These are phyloP conservation scores for Senna siamea DNA, from an alignment of 306 rosid genomes.

Conservation along the genomic window DNA sequence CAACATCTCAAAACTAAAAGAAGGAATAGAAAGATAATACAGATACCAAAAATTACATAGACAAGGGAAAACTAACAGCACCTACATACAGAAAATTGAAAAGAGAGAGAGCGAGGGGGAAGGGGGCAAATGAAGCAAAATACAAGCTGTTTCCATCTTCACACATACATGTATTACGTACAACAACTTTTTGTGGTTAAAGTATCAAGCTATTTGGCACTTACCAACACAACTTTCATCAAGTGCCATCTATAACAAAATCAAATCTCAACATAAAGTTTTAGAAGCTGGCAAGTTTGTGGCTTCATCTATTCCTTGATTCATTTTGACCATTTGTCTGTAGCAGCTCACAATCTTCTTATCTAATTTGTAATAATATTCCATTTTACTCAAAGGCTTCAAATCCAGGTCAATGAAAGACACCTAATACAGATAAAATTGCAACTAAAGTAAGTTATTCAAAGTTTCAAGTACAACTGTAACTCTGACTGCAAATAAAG, in stretches of 20 bases:
- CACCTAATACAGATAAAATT: constrained; percentile 54
- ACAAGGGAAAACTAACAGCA: not conserved
- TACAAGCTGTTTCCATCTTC: constrained; percentile 34
- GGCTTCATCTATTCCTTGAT: constrained; percentile 50
- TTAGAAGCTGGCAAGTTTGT: constrained; percentile 40
- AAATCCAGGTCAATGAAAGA: constrained; percentile 88
- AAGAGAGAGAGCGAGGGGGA: too few relatives aligned
- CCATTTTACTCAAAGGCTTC: constrained; percentile 83
- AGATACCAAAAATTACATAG: not conserved
- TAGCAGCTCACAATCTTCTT: constrained; percentile 83
- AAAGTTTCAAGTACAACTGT: constrained; percentile 22
- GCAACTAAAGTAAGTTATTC: constrained; percentile 38
- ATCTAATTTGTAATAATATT: constrained; percentile 83
- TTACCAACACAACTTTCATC: constrained; percentile 42
- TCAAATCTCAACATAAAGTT: constrained; percentile 40
- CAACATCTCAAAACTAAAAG: not conserved
- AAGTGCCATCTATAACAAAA: constrained; percentile 43
- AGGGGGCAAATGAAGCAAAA: constrained; percentile 16
- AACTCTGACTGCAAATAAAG: constrained; percentile 20
- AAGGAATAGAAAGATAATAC: constrained; percentile 13
- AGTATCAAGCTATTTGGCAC: constrained; percentile 25
- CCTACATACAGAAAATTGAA: too few relatives aligned
- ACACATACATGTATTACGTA: constrained; percentile 7
- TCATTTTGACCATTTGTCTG: constrained; percentile 55
- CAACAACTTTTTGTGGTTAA: constrained; percentile 39